phyloP scores from a whole-genome alignment of 2,329 filamentous ascomycete species.

The Gaeumannomyces tritici region DNA sequence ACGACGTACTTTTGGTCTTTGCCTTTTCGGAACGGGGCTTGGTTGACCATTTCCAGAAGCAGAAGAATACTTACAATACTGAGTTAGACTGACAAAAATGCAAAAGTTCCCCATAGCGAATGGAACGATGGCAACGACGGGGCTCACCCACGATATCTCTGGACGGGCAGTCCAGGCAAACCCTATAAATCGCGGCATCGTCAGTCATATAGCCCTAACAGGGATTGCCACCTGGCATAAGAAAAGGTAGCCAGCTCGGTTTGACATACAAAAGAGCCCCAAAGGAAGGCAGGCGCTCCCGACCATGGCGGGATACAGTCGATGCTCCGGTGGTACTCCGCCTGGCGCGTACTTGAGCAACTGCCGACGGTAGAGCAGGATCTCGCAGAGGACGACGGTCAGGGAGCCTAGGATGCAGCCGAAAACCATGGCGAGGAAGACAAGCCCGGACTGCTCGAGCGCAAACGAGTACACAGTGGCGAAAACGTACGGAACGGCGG shows the following conservation, averaged over 20 bases:
- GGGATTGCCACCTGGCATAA: not conserved
- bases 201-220: too few relatives aligned
- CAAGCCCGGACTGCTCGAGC: constrained; percentile 29
- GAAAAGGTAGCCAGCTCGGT: too few relatives aligned
- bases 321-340: constrained; percentile 41
- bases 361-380: constrained; percentile 29
- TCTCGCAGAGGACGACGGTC: constrained; percentile 30
- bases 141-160: constrained; percentile 38
- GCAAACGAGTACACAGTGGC: constrained; percentile 31
- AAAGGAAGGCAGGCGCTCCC: constrained; percentile 43
- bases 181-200: constrained; percentile 11
- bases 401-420: constrained; percentile 33
- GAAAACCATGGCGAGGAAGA: constrained; percentile 34
- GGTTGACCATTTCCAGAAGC: too few relatives aligned
- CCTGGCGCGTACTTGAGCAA: constrained; percentile 20
- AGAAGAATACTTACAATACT: constrained; percentile 23
- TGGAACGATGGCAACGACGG: constrained; percentile 39
- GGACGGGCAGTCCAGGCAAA: constrained; percentile 45
- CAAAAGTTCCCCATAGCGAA: constrained; percentile 53
- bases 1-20: too few relatives aligned
- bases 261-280: constrained; percentile 37
- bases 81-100: constrained; percentile 43
- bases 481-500: constrained; percentile 39
- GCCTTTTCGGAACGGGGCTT: too few relatives aligned
- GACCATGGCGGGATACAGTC: constrained; percentile 49